These are phyloP conservation scores for Suhomyces sp. DNA, from an alignment of 805 yeast species.

Conservation along the genomic window DNA sequence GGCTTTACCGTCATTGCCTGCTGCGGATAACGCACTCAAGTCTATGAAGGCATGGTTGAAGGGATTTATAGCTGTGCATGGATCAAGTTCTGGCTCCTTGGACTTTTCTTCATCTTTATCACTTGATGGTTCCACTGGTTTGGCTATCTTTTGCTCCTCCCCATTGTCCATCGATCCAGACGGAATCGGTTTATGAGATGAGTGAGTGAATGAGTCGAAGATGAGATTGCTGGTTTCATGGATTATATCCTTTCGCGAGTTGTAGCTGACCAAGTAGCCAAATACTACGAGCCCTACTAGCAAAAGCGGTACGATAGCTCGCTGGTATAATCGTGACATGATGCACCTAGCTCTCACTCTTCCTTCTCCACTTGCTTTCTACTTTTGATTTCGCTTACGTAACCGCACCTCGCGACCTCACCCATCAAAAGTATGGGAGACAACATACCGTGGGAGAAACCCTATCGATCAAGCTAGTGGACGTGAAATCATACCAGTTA, in stretches of 20 bases:
- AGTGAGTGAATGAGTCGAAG: constrained; percentile 7
- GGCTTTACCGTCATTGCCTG: constrained; percentile 45
- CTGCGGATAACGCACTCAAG: constrained; percentile 48
- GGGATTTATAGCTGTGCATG: constrained; percentile 40
- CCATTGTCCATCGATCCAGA: neutral
- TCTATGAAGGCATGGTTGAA: constrained; percentile 48
- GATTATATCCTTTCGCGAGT: neutral
- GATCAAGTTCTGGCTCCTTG: constrained; percentile 18
- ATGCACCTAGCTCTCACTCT: neutral
- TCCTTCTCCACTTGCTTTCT: neutral
- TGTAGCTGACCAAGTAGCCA: constrained; percentile 1
- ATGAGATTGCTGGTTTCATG: constrained; percentile 1
- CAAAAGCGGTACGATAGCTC: constrained; percentile 5
- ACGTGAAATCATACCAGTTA: neutral
- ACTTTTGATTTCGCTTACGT: neutral
- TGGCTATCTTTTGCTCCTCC: neutral
- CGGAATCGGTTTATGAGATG: constrained; percentile 4
- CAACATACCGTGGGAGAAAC: neutral
- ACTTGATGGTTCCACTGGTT: neutral
- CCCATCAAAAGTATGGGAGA: neutral
- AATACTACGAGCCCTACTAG: neutral
- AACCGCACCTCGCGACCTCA: neutral
- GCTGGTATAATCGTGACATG: constrained; percentile 4
- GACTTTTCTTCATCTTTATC: constrained; percentile 6
- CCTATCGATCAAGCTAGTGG: neutral